phyloP scores from a whole-genome alignment of 345 rosid species.

The Populus simonii region DNA sequence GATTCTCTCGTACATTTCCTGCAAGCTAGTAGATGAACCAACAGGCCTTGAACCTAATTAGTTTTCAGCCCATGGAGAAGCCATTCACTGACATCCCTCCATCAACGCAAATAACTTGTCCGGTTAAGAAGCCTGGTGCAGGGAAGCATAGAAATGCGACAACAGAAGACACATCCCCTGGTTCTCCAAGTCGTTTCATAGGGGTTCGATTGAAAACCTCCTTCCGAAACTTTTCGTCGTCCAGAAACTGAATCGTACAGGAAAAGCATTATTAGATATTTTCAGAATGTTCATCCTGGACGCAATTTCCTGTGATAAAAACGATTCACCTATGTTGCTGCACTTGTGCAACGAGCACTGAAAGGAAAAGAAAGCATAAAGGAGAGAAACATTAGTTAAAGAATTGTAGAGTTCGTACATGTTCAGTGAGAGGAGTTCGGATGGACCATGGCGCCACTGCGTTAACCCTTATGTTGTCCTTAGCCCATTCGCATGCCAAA shows the following conservation, averaged over 20 bases:
- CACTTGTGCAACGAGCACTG: too few relatives aligned
- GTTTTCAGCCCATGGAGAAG: background rate
- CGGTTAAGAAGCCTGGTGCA: background rate
- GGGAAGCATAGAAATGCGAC: background rate
- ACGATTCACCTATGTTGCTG: too few relatives aligned
- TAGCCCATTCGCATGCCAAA: background rate
- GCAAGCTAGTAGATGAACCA: background rate
- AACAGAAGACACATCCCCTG: background rate
- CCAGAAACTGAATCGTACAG: background rate
- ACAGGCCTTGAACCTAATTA: background rate
- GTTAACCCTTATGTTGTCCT: slow-evolving; percentile 6
- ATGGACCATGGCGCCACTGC: background rate
- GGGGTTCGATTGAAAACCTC: slow-evolving; percentile 1
- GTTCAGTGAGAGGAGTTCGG: background rate
- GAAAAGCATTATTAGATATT: background rate
- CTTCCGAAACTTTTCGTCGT: background rate
- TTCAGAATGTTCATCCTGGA: background rate
- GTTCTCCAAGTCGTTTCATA: background rate
- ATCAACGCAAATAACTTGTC: background rate
- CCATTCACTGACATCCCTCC: slow-evolving; percentile 1
- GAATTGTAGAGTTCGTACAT: background rate
- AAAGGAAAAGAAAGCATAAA: background rate
- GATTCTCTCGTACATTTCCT: background rate
- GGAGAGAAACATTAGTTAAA: background rate
- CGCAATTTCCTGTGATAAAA: too few relatives aligned